Evolutionary conservation across 352 stramenopile genomes (phyloP), one percentile per base, ranked within the genome.

Genomic region (Phytophthora sojae): DNA sequence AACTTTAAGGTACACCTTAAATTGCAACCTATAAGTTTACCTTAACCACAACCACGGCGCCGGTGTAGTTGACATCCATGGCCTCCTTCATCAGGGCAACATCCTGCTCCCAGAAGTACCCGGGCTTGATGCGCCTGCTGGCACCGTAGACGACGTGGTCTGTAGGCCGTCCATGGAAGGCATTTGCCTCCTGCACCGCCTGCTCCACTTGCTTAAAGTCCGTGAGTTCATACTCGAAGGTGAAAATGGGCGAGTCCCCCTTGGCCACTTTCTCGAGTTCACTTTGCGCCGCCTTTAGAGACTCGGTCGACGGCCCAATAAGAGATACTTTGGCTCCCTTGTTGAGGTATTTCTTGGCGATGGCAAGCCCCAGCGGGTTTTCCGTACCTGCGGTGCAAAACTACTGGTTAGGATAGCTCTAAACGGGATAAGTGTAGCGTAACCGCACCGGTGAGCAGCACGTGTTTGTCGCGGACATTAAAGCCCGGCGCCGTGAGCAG

Each of bases 51-150:
- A 94, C 71, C 2, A 94, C 73, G 8, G 80, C 75, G 2, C 82
- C 85, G 54, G 86, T 70, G 70, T 91, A 94, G 52, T 91, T 93
- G 49, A 81, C 64, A 39, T 85, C 81, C 71, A 91, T 88, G 12
- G 75, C 73, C 2, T 75, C 51, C 15, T 75, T 75, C 45, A 91
- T 80, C 19, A 73, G 30, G 21, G 57, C 57, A 21, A 86, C 37
- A 32, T 88, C 75, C 39, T 93, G 86, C n/a, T 85, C 67, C 61
- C 88, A 82, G 26, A 90, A 83, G 39, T 83, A 69, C 3, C 85
- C 81, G 2, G 85, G 78, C 9, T 59, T 52, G 14, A 69, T 64
- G 6, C 61, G 57, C 32, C 66, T 64, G 25, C 61, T 66, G 9
- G 84, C 76, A 12, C 74, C 79, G 50, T 88, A 85, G 19, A 94